Evolutionary conservation across 2,329 filamentous ascomycete species (phyloP), one percentile per base, ranked within the genome.

Genomic region (Cadophora sp.): DNA sequence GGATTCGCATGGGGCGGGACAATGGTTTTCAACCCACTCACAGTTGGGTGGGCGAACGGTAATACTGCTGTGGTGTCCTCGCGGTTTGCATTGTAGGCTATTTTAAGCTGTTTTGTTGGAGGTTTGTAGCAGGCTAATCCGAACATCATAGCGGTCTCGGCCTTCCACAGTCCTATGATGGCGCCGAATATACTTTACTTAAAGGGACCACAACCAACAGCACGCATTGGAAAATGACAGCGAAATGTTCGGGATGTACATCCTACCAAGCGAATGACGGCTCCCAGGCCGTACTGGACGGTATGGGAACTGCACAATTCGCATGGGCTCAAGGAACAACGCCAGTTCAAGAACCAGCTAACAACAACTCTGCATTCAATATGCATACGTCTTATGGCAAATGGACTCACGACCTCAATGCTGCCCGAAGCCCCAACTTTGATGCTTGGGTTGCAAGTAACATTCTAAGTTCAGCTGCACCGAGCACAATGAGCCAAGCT

Each of bases 361-460:
- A 65, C 40, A 73, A 70, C n/a, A 34, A 48, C n/a, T 70, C 71
- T 26, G 60, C 58, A 22, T 73, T 73, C 62, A 64, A 63, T 43
- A 65, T 69, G 19, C 71, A 73, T 50, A 31, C 58, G 16, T 40
- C 61, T 16, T 66, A 66, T 51, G 71, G 66, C 6, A 73, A 70
- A 64, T 73, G 69, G 69, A 62, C 26, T 26, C 69, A 71, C 62
- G 71, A 73, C 58, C 64, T 73, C 62, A 72, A 70, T 48, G 69
- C 71, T 56, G 71, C 71, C 12, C 55, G 71, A 60, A 71, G 63
- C 43, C 64, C 69, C 5, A 70, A 67, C 24, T 73, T 73, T 62
- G 31, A 66, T 22, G 22, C 69, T 6, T 73, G 62, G 67, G 67
- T 73, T 43, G 51, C 63, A 11, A 67, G 24, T 34, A 73, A 73